These are phyloP conservation scores for Acorus gramineus DNA, from an alignment of 106 monocot species.

Conservation along the genomic window DNA sequence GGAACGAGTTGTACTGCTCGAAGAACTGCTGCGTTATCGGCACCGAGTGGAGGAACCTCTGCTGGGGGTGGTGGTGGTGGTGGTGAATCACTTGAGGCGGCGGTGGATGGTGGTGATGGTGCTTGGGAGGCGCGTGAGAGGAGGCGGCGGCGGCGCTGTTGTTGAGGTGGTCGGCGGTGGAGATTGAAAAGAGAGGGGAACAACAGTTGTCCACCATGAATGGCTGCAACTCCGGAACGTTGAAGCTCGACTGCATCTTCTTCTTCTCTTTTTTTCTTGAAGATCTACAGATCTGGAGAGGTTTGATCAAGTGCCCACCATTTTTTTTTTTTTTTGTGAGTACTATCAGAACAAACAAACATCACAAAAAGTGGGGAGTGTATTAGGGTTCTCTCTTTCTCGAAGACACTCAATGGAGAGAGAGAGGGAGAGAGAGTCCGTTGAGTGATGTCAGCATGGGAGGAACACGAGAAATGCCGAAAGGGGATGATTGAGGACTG, in stretches of 20 bases:
- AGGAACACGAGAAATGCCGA: no score
- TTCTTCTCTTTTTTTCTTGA: background rate
- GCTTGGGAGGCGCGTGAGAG: constrained; percentile 5
- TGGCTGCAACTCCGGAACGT: constrained; percentile 79
- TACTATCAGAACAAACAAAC: no score
- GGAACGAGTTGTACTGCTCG: constrained; percentile 2
- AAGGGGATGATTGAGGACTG: no score
- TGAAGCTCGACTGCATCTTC: constrained; percentile 78
- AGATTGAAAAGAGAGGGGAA: constrained; percentile 39
- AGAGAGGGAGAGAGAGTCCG: no score
- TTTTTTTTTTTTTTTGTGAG: no score
- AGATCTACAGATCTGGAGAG: no score
- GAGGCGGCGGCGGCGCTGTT: constrained; percentile 1
- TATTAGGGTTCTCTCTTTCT: no score
- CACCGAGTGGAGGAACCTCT: constrained; percentile 12
- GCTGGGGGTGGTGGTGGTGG: constrained; percentile 8
- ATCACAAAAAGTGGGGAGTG: no score
- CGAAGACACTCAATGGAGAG: no score
- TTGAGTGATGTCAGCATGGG: no score
- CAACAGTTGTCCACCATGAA: constrained; percentile 58
- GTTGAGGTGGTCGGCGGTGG: constrained; percentile 10
- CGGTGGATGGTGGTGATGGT: constrained; percentile 12
- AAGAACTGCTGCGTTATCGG: constrained; percentile 23
- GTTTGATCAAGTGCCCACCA: no score
- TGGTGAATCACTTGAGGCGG: constrained; percentile 5